Base-by-base conservation (phyloP, 2,329 filamentous ascomycete genomes). In the Sclerotinia minor region DNA sequence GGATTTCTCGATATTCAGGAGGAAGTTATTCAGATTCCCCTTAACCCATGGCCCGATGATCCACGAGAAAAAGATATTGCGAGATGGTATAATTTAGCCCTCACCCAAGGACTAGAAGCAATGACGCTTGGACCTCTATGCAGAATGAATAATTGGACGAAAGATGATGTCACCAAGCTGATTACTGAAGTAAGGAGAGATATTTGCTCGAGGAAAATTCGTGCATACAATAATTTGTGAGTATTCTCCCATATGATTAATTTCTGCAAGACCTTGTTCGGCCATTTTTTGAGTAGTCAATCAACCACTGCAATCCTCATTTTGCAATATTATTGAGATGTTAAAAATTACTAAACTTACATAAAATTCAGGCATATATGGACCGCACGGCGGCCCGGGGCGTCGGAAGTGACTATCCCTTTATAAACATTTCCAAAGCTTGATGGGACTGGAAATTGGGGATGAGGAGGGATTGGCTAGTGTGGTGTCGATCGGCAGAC, bases 1-100 rank as follows among this genome's bases (percentile, higher is more conserved):
- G 94, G 94, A 19, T 97, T 96, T 76, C 87, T 88, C 49, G 89
- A 97, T 69, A 87, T 97, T 73, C 84, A 85, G 71, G 89, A 94
- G 76, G 83, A 86, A 69, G 83, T 87, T 64, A 87, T 91, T 70
- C 84, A 84, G 68, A 81, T 94, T 47, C 91, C 92, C 41, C 83
- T 92, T 75, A 94, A 90, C 75, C 87, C 88, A 32, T 94, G 91
- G 90, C 85, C 87, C 68, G 78, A 81, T 35, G 87, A 92, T 73
- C 81, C 83, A 35, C 83, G 87, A 71, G 83, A 88, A 72, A 88
- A 87, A 70, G 85, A 89, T 55, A 84, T 93, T 65, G 92, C 91
- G 41, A 84, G 88, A 68, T 96, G 92, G 91, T 96, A 96, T 79
- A 93, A 94, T 75, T 81, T 94, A 32, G 89, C 88, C 50, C 82